Base-by-base conservation (phyloP, 2,329 filamentous ascomycete genomes). In the Huntiella omanensis region DNA sequence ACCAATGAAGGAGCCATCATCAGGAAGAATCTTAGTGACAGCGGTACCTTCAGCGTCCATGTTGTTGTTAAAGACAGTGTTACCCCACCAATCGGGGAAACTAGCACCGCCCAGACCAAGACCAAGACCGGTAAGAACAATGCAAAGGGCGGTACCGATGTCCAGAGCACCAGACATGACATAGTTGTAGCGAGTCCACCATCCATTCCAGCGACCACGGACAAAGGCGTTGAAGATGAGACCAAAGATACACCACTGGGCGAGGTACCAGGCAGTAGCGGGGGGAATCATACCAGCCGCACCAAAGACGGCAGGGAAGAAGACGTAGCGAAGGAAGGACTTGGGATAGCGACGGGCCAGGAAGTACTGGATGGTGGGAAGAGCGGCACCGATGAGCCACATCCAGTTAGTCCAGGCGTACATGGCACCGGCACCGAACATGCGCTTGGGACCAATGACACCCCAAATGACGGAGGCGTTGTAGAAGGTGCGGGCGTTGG, bases 121-220 rank as follows among this genome's bases (percentile, higher is more conserved):
- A 33, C 63, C 61, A 16, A 73, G 57, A n/a, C 54, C 55, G 52
- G 71, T 68, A 37, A 75, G 63, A 33, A 75, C 56, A 40, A 75
- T 67, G 28, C 69, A 67, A n/a, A 77, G 55, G 1, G 69, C 70
- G 1, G 74, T 66, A n/a, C 71, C 73, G 36, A 70, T 67, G 44
- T 75, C 72, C 36, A 77, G 62, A 2, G 68, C 71, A 0, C 72
- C 73, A 7, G 72, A 74, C 0, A 73, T 60, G 45, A 74, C 63
- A 49, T 75, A 77, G 58, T 75, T 77, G 60, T 74, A 76, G 44
- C 64, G 63, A 55, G 65, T 65, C 71, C 71, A 75, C 71, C 71
- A 75, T 17, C 68, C 70, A 13, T 63, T 61, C 57, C 59, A 72
- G 44, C 63, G 61, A 47, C 64, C 57, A 42, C 65, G 65, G 49